Evolutionary conservation across 805 yeast genomes (phyloP).

Genomic region (Lipomyces chichibuensis): DNA sequence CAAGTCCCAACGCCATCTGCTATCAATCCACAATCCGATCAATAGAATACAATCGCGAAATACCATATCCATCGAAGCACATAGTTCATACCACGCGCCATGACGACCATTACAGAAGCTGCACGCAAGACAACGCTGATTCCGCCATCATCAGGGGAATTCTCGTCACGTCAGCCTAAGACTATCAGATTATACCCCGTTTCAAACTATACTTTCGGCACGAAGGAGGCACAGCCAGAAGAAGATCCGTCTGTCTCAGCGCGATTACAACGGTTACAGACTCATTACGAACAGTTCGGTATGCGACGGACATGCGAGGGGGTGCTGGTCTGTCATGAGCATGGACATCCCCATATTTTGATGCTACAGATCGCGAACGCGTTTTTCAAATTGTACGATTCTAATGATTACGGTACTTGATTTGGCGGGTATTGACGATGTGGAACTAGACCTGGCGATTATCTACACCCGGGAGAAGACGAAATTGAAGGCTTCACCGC

Average conservation of each 20-base stretch:
- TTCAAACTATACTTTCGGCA: conserved; percentile 42
- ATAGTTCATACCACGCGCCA: neutral
- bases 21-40: neutral
- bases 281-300: conserved; percentile 41
- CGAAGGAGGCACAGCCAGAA: conserved; percentile 42
- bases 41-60: neutral
- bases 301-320: conserved; percentile 44
- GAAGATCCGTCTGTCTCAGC: conserved; percentile 41
- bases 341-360: conserved; percentile 44
- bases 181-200: conserved; percentile 43
- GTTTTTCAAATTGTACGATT: conserved; percentile 40
- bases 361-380: conserved; percentile 43
- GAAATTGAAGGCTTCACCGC: conserved; percentile 39
- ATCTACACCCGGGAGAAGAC: conserved; percentile 37
- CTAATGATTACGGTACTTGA: neutral
- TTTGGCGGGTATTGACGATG: neutral
- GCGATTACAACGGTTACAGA: conserved; percentile 40
- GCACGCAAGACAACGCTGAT: conserved; percentile 36
- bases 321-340: conserved; percentile 42
- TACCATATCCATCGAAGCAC: neutral
- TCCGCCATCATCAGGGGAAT: conserved; percentile 36
- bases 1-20: neutral
- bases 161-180: conserved; percentile 36
- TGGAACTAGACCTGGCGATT: conserved; percentile 39
- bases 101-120: conserved; percentile 35